Base-by-base conservation (phyloP, 176 grass and related monocot species). In the Eleusine indica region DNA sequence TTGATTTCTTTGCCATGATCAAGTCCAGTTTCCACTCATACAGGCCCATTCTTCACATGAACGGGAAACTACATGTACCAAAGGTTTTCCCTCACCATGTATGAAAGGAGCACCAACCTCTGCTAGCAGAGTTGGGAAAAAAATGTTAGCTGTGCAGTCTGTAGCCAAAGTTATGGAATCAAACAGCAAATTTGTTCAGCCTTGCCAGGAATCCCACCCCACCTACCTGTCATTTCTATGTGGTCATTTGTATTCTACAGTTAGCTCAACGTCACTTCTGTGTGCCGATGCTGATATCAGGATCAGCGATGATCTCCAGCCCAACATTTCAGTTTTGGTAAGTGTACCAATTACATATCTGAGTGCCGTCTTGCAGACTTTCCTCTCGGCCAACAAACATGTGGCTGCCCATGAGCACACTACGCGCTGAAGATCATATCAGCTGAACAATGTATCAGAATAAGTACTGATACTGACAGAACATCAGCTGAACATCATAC, bases 401-500 rank as follows among this genome's bases (percentile, higher is more conserved):
- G 69, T 42, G 79, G 41, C 69, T 62, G 80, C 70, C 67, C 76
- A 43, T 70, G 51, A 53, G 79, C 4, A 18, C 49, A 35, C 62
- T 84, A 83, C 28, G 21, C 1, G 79, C 74, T 48, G 75, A n/a
- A n/a, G 79, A 19, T 54, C 44, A 40, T 78, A 86, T 77, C 65
- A 52, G 51, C 66, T 81, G 79, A 57, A 56, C 38, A 29, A 57
- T 62, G 66, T 66, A 48, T 84, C 74, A 11, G 82, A 84, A 84
- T 65, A 86, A 88, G 83, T 79, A 68, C 42, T 75, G 75, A 82
- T 10, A 63, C 21, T 14, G 62, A 66, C 10, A 47, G 47, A 75
- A 62, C 56, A 73, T 60, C 79, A 66, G 17, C 28, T 54, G 78
- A 75, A 67, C 66, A 65, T 94, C 87, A 91, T 70, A 92, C 86